Conservation (phyloP, 2,329 filamentous ascomycete genomes). For the Diatrype stigma region DNA sequence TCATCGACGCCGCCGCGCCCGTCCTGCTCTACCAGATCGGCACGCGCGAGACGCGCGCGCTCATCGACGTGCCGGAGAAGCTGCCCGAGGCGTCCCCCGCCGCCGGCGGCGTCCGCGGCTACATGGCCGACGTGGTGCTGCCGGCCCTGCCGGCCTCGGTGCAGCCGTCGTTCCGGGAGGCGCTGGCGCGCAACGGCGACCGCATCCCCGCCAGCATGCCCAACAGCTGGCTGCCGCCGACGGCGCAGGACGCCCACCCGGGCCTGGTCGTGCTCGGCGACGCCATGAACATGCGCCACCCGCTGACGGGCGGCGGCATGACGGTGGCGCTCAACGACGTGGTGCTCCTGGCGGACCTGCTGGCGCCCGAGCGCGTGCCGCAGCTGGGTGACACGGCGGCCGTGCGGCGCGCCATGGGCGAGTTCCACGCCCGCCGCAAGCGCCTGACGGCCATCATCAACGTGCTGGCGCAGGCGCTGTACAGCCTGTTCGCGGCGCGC, state of each 20-base stretch:
- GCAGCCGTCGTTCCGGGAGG: slow-evolving; percentile 68
- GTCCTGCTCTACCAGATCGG: slow-evolving; percentile 96
- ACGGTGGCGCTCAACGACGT: slow-evolving; percentile 95
- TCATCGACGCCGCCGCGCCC: slow-evolving; percentile 72
- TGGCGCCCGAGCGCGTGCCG: slow-evolving; percentile 66
- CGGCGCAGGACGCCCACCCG: slow-evolving; percentile 61
- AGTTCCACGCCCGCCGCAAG: slow-evolving; percentile 88
- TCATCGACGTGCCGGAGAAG: slow-evolving; percentile 82
- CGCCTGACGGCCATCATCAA: slow-evolving; percentile 83
- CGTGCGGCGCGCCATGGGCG: slow-evolving; percentile 64
- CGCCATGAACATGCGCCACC: slow-evolving; percentile 99
- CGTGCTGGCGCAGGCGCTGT: slow-evolving; percentile 93
- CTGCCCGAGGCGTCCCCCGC: slow-evolving; percentile 68
- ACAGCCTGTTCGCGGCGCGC: slow-evolving; percentile 78
- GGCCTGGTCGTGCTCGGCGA: slow-evolving; percentile 84
- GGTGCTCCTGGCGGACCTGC: slow-evolving; percentile 68
- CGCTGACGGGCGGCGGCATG: slow-evolving; percentile 95
- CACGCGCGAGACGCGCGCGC: slow-evolving; percentile 83
- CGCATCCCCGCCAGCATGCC: slow-evolving; percentile 83
- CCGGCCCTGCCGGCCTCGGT: slow-evolving; percentile 70
- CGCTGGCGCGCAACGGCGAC: slow-evolving; percentile 63
- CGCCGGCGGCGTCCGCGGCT: slow-evolving; percentile 78
- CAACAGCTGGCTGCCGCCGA: slow-evolving; percentile 86
- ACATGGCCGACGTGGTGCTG: slow-evolving; percentile 75
- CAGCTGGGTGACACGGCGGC: slow-evolving; percentile 62